Percentiles rank a stretch among this genome's conserved stretches.
Evolutionary conservation across 345 rosid genomes (phyloP).

Genomic region (Clarkia xantiana): DNA sequence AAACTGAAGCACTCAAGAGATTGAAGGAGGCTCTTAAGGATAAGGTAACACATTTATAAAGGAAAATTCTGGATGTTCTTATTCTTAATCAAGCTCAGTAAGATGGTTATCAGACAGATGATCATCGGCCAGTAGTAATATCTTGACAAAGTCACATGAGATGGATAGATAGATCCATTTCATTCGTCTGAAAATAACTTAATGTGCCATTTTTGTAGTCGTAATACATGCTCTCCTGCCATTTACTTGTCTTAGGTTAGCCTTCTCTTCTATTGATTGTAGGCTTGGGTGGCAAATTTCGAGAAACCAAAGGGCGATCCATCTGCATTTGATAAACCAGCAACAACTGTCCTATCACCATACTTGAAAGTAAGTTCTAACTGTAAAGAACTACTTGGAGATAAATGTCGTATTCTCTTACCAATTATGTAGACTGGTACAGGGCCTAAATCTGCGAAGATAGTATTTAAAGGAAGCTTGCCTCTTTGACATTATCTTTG

Average conservation of each 20-base stretch:
- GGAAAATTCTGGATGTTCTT: neutral
- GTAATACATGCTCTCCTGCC: neutral
- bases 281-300: conserved; percentile 91
- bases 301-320: conserved; percentile 98
- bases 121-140: too few species aligned
- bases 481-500: neutral
- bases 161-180: neutral
- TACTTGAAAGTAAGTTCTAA: conserved; percentile 66
- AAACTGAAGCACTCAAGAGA: conserved; percentile 61
- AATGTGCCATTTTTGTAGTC: neutral
- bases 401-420: too few species aligned
- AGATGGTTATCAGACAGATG: too few species aligned
- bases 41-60: conserved; percentile 28
- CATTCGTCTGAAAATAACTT: neutral
- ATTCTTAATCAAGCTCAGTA: neutral
- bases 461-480: too few species aligned
- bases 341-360: conserved; percentile 84
- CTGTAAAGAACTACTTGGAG: neutral
- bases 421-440: too few species aligned
- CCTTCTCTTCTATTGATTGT: conserved; percentile 7
- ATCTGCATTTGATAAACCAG: conserved; percentile 68
- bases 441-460: too few species aligned
- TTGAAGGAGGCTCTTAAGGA: conserved; percentile 44
- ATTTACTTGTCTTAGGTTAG: too few species aligned
- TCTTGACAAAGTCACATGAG: too few species aligned